Evolutionary conservation across 495 filamentous ascomycete species (phyloP).

Genomic region (Xeromyces bisporus): DNA sequence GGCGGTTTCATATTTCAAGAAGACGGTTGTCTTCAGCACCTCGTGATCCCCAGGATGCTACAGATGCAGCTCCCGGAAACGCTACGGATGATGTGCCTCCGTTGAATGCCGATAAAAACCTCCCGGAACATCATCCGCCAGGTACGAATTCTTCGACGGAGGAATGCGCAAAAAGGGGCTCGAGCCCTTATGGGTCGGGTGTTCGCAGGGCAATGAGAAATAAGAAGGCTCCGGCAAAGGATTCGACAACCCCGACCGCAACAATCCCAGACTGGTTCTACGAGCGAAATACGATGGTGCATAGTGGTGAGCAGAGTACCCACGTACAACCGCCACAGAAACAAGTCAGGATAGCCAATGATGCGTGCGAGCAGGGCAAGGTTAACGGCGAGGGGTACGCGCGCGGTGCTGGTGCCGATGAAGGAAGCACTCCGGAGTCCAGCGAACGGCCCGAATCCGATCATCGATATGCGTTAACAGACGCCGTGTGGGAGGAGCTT

Average conservation of each 20-base stretch:
- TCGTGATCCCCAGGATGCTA: slow-evolving; percentile 13
- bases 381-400: slow-evolving; percentile 3
- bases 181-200: slow-evolving; percentile 24
- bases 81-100: slow-evolving; percentile 11
- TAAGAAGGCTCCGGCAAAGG: slow-evolving; percentile 10
- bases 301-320: slow-evolving; percentile 2
- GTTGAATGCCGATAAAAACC: slow-evolving; percentile 8
- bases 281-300: slow-evolving; percentile 18
- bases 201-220: slow-evolving; percentile 25
- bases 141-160: slow-evolving; percentile 6
- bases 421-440: slow-evolving; percentile 7
- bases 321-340: slow-evolving; percentile 5
- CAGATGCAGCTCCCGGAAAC: slow-evolving; percentile 9
- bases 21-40: slow-evolving; percentile 19
- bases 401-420: slow-evolving; percentile 10
- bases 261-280: slow-evolving; percentile 25
- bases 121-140: slow-evolving; percentile 3
- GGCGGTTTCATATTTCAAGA: slow-evolving; percentile 23
- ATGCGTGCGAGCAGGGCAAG: slow-evolving; percentile 5
- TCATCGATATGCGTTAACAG: slow-evolving; percentile 20
- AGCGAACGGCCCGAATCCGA: slow-evolving; percentile 5
- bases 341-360: slow-evolving; percentile 14
- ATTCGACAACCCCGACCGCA: slow-evolving; percentile 7
- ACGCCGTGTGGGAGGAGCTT: slow-evolving; percentile 24
- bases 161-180: slow-evolving; percentile 8